Evolutionary conservation across 345 rosid genomes (phyloP).

Genomic region (Mercurialis annua): DNA sequence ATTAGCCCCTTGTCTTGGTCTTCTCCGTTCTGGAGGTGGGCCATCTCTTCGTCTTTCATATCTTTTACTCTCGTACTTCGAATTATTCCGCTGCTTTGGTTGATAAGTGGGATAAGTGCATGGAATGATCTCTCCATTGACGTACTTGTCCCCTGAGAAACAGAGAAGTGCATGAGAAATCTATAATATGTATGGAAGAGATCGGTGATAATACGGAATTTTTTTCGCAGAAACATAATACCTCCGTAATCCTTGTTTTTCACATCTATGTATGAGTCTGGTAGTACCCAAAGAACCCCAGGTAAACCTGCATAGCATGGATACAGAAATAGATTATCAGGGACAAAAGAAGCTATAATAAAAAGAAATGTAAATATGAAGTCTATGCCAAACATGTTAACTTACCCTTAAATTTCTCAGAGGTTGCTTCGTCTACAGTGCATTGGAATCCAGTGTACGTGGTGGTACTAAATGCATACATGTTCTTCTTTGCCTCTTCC

Average conservation of each 20-base stretch:
- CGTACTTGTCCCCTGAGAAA: conserved; percentile 72
- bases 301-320: conserved; percentile 67
- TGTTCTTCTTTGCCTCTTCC: conserved; percentile 96
- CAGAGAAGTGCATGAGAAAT: neutral
- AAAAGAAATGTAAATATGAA: neutral
- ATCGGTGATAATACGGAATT: neutral
- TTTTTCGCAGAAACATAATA: conserved; percentile 22
- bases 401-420: conserved; percentile 18
- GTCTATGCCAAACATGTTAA: neutral
- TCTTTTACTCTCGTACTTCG: conserved; percentile 58
- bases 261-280: conserved; percentile 92
- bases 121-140: conserved; percentile 90
- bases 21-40: conserved; percentile 65
- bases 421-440: conserved; percentile 18
- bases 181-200: neutral
- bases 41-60: conserved; percentile 86
- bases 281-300: conserved; percentile 96
- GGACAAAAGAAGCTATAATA: neutral
- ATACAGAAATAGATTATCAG: neutral
- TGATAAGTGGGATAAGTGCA: conserved; percentile 92
- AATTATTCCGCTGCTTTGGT: conserved; percentile 64
- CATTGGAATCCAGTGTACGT: conserved; percentile 62
- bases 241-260: conserved; percentile 99
- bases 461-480: conserved; percentile 85
- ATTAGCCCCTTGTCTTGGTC: conserved; percentile 50